Percentiles rank a stretch among this genome's conserved stretches.
Conservation (phyloP, 1,139 yeast genomes). For the Candida sanyaensis region DNA sequence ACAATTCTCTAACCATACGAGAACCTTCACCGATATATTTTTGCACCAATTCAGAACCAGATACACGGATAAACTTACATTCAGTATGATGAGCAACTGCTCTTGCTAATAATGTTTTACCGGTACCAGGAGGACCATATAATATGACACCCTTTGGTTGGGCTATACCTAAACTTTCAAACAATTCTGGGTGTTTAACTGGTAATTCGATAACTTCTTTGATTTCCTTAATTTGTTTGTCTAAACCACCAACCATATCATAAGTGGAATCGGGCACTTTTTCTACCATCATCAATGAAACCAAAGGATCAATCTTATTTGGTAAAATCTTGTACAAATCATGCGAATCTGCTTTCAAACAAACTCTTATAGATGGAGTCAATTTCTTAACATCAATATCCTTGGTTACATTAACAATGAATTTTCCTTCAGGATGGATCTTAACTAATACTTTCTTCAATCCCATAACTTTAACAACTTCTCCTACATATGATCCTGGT, state of each 20-base stretch:
- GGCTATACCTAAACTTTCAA: conserved; percentile 95
- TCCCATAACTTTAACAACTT: conserved; percentile 94
- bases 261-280: conserved; percentile 98
- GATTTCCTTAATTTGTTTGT: conserved; percentile 95
- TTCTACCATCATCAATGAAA: conserved; percentile 98
- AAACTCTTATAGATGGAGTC: conserved; percentile 93
- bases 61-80: conserved; percentile 93
- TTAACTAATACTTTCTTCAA: conserved; percentile 92
- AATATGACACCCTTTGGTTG: conserved; percentile 98
- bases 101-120: conserved; percentile 92
- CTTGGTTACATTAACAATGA: conserved; percentile 86
- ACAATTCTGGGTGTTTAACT: conserved; percentile 95
- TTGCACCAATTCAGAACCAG: conserved; percentile 96
- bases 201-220: conserved; percentile 98
- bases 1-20: conserved; percentile 96
- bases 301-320: conserved; percentile 96
- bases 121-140: conserved; percentile 99
- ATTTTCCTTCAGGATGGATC: conserved; percentile 95
- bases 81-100: conserved; percentile 99
- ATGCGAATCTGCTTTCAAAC: conserved; percentile 91
- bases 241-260: conserved; percentile 98
- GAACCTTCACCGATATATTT: conserved; percentile 98
- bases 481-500: conserved; percentile 98
- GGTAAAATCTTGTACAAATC: conserved; percentile 93
- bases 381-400: conserved; percentile 91